These are phyloP conservation scores for Fraxinus albicans DNA, from an alignment of 305 asterid genomes.

Conservation along the genomic window DNA sequence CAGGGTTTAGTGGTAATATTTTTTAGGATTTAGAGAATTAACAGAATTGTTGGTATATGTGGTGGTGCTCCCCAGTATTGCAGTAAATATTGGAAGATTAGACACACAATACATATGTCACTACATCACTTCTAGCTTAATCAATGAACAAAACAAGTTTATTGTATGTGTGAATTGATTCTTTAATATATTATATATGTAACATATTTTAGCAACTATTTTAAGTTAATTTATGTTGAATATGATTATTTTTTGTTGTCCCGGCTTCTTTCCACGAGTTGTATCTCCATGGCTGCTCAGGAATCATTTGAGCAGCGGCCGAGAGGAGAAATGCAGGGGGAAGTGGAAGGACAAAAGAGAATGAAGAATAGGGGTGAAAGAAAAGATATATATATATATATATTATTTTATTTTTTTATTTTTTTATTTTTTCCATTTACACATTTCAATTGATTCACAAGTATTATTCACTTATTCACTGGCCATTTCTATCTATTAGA, in stretches of 20 bases:
- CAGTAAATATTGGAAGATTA: background rate
- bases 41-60: background rate
- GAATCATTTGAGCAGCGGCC: background rate
- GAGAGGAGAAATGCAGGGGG: background rate
- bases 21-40: background rate
- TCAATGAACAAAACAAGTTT: background rate
- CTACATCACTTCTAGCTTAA: background rate
- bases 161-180: background rate
- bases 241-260: background rate
- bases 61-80: background rate
- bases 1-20: background rate
- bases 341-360: background rate
- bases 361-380: background rate
- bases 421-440: too few relatives aligned
- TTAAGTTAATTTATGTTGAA: background rate
- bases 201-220: background rate
- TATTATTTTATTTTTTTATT: too few relatives aligned
- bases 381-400: too few relatives aligned
- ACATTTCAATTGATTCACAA: too few relatives aligned
- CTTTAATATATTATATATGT: background rate
- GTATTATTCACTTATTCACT: background rate
- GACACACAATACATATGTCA: background rate
- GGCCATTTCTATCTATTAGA: too few relatives aligned
- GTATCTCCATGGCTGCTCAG: background rate
- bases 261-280: background rate